phyloP scores from a whole-genome alignment of 1,139 yeast genomes.

The Candida sojae region DNA sequence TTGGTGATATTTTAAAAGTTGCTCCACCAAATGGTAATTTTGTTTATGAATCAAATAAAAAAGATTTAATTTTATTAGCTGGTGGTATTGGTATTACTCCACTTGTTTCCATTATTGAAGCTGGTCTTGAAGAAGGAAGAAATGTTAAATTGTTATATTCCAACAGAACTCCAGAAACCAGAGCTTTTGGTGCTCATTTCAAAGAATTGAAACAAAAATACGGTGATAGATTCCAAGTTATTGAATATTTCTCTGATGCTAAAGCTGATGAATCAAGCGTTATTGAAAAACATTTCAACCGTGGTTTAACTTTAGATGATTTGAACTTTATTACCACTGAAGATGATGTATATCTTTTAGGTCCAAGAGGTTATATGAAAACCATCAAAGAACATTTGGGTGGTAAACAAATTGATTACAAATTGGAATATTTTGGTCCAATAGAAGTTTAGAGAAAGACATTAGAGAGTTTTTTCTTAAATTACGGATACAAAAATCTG shows the following conservation, averaged over 20 bases:
- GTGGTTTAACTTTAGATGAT: conserved; percentile 14
- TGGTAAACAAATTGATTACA: conserved; percentile 13
- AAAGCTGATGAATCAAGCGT: conserved; percentile 4
- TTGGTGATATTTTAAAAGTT: conserved; percentile 52
- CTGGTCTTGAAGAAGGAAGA: conserved; percentile 29
- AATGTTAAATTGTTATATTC: conserved; percentile 32
- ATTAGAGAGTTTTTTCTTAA: too few relatives aligned
- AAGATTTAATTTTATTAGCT: conserved; percentile 47
- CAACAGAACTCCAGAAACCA: conserved; percentile 21
- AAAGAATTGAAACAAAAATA: conserved; percentile 17
- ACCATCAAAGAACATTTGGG: conserved; percentile 20
- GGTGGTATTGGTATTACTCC: conserved; percentile 79
- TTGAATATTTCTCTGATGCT: conserved; percentile 22
- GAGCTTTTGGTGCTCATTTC: conserved; percentile 32
- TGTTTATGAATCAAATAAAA: conserved; percentile 26
- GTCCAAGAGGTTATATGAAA: conserved; percentile 38
- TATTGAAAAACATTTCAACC: conserved; percentile 10
- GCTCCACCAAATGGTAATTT: conserved; percentile 66
- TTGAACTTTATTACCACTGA: conserved; percentile 17
- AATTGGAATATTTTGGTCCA: conserved; percentile 18
- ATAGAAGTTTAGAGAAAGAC: conserved; percentile 5
- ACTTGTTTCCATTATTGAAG: conserved; percentile 50
- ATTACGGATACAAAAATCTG: too few relatives aligned
- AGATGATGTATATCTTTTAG: conserved; percentile 31
- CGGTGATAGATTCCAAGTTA: conserved; percentile 19